Base-by-base conservation (phyloP, 345 rosid species). In the Dipteronia sinensis region DNA sequence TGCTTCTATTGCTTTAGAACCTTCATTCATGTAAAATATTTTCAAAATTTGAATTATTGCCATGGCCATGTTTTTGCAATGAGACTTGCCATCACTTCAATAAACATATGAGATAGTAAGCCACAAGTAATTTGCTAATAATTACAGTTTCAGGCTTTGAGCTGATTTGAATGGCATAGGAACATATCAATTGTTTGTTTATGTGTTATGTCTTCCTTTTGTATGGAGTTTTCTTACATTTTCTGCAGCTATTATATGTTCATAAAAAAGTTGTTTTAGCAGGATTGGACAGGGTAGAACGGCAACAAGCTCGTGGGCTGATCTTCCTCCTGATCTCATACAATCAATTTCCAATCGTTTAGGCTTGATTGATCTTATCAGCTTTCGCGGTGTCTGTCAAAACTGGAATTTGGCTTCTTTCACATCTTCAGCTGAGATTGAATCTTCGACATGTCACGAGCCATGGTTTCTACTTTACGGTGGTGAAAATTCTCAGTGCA, bases 341-440 rank as follows among this genome's bases (percentile, higher is more conserved):
- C 6, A 44, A 9, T 27, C 5, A 22, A 73, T 81, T 59, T 82
- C 80, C 16, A 58, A 49, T n/a, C 62, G 61, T 19, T 65, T 81
- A 73, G 80, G 68, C 42, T 16, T 80, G 66, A 17, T 67, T 13
- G 83, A 80, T 23, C 84, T 80, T 27, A 61, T 75, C 46, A 11
- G 76, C 2, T 83, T 83, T n/a, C 82, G 82, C 17, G 72, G 51
- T 10, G 84, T 81, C 1, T 76, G 87, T 27, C 78, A 69, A 47
- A 61, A 67, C 3, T 84, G 87, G 83, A 78, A 66, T 27, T 73
- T 51, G 29, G 76, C 79, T 46, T 70, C 87, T 12, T n/a, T 65
- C 27, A 42, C 59, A 6, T 65, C 78, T 56, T 65, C 79, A 23
- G 84, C 78, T 3, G 64, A 75, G 69, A 44, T 78, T 1, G 78